phyloP scores from a whole-genome alignment of 768 basidiomycete genomes.

The Leccinellum albellum region DNA sequence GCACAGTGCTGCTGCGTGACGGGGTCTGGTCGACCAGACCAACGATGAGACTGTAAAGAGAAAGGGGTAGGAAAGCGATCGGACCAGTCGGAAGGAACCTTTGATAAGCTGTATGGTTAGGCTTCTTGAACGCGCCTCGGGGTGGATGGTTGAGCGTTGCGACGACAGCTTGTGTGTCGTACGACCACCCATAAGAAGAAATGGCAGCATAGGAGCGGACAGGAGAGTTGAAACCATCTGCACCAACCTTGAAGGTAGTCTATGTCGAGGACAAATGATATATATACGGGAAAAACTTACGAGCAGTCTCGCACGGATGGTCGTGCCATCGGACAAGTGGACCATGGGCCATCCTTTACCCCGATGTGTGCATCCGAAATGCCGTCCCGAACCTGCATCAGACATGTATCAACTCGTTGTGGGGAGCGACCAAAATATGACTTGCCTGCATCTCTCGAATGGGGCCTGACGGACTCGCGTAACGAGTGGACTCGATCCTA shows the following conservation, averaged over 20 bases:
- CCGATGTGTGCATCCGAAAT: slow-evolving; percentile 72
- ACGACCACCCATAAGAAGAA: slow-evolving; percentile 86
- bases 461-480: slow-evolving; percentile 52
- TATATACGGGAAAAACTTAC: slow-evolving; percentile 42
- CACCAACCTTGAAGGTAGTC: slow-evolving; percentile 63
- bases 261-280: not conserved
- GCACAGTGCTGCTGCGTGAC: slow-evolving; percentile 68
- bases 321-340: slow-evolving; percentile 62
- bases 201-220: slow-evolving; percentile 86
- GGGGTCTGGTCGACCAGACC: slow-evolving; percentile 90
- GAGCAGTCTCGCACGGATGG: slow-evolving; percentile 71
- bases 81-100: slow-evolving; percentile 94
- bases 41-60: slow-evolving; percentile 74
- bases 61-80: slow-evolving; percentile 90
- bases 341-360: slow-evolving; percentile 78
- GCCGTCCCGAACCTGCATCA: slow-evolving; percentile 83
- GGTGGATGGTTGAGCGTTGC: slow-evolving; percentile 79
- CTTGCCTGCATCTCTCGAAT: slow-evolving; percentile 84
- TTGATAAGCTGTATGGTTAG: slow-evolving; percentile 85
- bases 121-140: slow-evolving; percentile 54
- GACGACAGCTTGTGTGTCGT: slow-evolving; percentile 86
- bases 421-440: not conserved
- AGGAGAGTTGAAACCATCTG: slow-evolving; percentile 93
- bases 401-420: not conserved
- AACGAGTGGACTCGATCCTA: slow-evolving; percentile 55